Evolutionary conservation across 2,329 filamentous ascomycete species (phyloP), one percentile per base, ranked within the genome.

Genomic region (Aspergillus sp.): DNA sequence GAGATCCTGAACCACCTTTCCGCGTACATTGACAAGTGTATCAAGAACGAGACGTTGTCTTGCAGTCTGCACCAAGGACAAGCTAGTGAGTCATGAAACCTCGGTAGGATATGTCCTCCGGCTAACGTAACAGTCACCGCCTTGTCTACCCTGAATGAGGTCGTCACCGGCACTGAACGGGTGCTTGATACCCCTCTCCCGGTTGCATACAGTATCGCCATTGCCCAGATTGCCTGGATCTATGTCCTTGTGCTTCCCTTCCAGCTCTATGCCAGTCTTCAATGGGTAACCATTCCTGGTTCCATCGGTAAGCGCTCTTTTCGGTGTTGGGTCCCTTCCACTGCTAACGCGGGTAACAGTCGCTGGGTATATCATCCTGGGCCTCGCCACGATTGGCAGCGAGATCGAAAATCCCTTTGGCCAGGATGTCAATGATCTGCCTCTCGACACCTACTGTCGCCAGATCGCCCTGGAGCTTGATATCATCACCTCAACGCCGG

Each of bases 331-430:
- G 4, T 14, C 3, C 43, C 0, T 16, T 14, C 5, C 36, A 14
- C 43, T 10, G 21, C 52, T 59, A 53, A 56, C 16, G 19, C 16
- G 5, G n/a, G n/a, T 10, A 46, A 9, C n/a, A 74, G 71, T 78
- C 13, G 87, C 86, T 2, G 85, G 88, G 3, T 93, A 93, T 71
- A 93, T 94, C 60, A 93, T 94, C 67, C 82, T 94, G 54, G 88
- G 88, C 20, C 83, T 94, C 43, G 81, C 84, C 3, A 78, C 82
- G 57, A 93, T 93, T 63, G 89, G 89, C 36, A 84, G 84, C 57
- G 89, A 94, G 71, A 88, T 94, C 58, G 89, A 94, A 71, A 91
- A 94, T 64, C 89, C 89, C 5, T 94, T 94, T 69, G 89, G 89
- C 52, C 79, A 85, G 58, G 89, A 94, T 58, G 89, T 92, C 61